Evolutionary conservation across 2,329 filamentous ascomycete species (phyloP).

Genomic region (Xylariaceae sp.): DNA sequence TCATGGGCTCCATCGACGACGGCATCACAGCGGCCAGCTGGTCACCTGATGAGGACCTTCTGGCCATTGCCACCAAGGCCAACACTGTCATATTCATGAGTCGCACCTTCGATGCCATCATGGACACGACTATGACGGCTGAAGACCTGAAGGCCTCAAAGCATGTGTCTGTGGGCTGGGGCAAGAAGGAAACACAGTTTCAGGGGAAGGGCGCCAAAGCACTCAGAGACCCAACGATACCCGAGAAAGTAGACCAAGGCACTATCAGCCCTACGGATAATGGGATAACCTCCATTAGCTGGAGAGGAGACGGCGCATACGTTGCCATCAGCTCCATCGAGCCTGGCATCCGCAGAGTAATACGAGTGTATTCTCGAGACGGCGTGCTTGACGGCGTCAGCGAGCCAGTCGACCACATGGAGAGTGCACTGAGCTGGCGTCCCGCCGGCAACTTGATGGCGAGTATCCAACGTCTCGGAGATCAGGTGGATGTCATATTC

Average conservation of each 20-base stretch:
- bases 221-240: conserved; percentile 87
- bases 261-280: conserved; percentile 70
- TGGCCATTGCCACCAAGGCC: conserved; percentile 75
- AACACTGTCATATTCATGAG: conserved; percentile 89
- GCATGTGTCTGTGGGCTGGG: conserved; percentile 96
- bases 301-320: conserved; percentile 90
- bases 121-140: conserved; percentile 62
- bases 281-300: conserved; percentile 67
- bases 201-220: conserved; percentile 84
- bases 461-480: conserved; percentile 66
- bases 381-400: conserved; percentile 88
- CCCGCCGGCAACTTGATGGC: conserved; percentile 87
- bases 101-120: conserved; percentile 76
- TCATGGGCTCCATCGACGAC: conserved; percentile 87
- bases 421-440: conserved; percentile 82
- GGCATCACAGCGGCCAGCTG: conserved; percentile 85
- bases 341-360: conserved; percentile 62
- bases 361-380: conserved; percentile 86
- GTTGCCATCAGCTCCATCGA: conserved; percentile 82
- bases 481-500: conserved; percentile 77
- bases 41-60: conserved; percentile 91
- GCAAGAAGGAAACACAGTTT: conserved; percentile 97
- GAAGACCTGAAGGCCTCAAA: conserved; percentile 83
- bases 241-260: conserved; percentile 84
- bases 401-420: conserved; percentile 90